Base-by-base conservation (phyloP, 192 early-diverging fungal genomes). In the Linnemannia elongata region DNA sequence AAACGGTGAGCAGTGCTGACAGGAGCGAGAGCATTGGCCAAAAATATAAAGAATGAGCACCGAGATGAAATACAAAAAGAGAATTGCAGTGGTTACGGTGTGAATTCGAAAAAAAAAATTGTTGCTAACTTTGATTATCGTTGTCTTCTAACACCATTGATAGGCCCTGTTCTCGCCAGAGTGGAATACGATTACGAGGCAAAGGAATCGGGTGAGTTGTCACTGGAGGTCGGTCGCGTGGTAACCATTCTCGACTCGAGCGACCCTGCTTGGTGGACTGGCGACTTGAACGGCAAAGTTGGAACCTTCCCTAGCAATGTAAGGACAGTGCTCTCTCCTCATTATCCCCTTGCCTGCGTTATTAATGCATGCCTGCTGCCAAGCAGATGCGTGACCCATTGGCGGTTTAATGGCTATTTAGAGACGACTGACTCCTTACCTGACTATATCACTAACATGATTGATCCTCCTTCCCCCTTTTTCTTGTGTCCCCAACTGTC, bases 161-260 rank as follows among this genome's bases (percentile, higher is more conserved):
- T 33, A 88, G 86, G 80, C 60, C 84, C 88, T 1, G 77, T 79
- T 1, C 72, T 94, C 45, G 95, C 95, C 60, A 88, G 91, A 69
- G 92, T 96, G 12, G 86, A 94, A 52, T 89, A 94, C 76, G 95
- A 96, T 90, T 96, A 95, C 79, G 94, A 93, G 66, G 93, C 93
- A 27, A 82, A 88, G 77, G 92, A 92, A 45, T 77, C 89, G 12
- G 94, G 92, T 41, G 94, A 96, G 82, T 84, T 96, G 35, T 93
- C 93, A 69, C 88, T 96, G 75, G 90, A 93, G 76, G 84, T 73
- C 33, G 92, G 92, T 41, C 94, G 94, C 63, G 90, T 96, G 36
- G 91, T 96, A 55, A 95, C 94, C 12, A 90, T 96, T 45, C 82
- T 95, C 44, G 92, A 92, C 63, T 92, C 93, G 49, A 86, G 82